These are phyloP conservation scores for Pinus tabuliformis DNA, from an alignment of 75 land plant genomes.

Conservation along the genomic window DNA sequence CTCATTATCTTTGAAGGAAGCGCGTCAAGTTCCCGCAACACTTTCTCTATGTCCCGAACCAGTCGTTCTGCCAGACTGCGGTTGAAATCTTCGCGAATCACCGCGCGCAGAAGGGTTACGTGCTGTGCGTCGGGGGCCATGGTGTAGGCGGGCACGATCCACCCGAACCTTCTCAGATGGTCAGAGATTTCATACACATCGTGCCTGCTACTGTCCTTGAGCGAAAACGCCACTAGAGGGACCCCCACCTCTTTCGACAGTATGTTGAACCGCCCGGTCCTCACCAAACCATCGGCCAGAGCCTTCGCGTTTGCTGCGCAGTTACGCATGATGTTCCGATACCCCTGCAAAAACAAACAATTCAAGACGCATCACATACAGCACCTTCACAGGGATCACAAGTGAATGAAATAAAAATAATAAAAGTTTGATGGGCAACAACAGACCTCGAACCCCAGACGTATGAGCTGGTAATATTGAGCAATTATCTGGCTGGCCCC, in stretches of 20 bases:
- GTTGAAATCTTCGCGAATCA: constrained; percentile 61
- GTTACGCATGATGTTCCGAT: constrained; percentile 42
- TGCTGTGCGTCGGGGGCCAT: constrained; percentile 57
- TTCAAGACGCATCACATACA: neutral
- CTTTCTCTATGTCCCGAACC: constrained; percentile 34
- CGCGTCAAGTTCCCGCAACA: constrained; percentile 26
- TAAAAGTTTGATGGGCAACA: neutral
- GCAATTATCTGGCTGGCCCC: constrained; percentile 65
- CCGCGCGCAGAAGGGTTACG: constrained; percentile 45
- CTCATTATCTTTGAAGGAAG: no score
- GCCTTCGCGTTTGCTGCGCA: constrained; percentile 38
- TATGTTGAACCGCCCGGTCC: constrained; percentile 39
- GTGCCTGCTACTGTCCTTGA: constrained; percentile 20
- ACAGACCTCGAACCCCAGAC: constrained; percentile 50
- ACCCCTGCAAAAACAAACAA: constrained; percentile 20
- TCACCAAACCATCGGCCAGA: constrained; percentile 26
- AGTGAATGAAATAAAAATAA: no score
- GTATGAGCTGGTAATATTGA: constrained; percentile 55
- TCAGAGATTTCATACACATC: constrained; percentile 51
- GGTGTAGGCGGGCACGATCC: constrained; percentile 66
- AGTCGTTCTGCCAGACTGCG: constrained; percentile 34
- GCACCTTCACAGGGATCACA: no score
- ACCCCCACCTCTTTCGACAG: constrained; percentile 50
- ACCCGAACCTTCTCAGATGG: constrained; percentile 41
- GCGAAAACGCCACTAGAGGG: constrained; percentile 52